Evolutionary conservation across 2,329 filamentous ascomycete genomes (phyloP).

Genomic region (Pseudopithomyces maydicus): DNA sequence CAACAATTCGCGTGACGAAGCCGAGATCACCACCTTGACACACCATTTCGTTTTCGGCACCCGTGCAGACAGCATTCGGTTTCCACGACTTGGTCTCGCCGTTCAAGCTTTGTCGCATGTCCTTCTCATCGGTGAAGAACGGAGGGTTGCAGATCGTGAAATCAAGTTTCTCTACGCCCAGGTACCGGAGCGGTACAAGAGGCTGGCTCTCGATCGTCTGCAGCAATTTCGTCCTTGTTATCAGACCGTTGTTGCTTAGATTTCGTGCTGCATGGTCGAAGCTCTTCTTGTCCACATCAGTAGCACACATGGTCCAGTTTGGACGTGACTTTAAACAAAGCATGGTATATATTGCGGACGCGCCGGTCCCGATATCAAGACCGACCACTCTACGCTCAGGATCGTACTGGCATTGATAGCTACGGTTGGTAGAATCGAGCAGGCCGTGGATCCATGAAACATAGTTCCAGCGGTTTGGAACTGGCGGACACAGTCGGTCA

Average conservation of each 20-base stretch:
- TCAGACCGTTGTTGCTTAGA: slow-evolving; percentile 67
- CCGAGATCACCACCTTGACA: slow-evolving; percentile 75
- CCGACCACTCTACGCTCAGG: slow-evolving; percentile 65
- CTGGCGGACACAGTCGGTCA: slow-evolving; percentile 85
- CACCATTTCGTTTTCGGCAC: slow-evolving; percentile 84
- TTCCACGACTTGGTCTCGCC: slow-evolving; percentile 69
- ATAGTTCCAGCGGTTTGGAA: slow-evolving; percentile 79
- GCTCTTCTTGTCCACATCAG: slow-evolving; percentile 77
- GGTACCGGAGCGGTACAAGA: slow-evolving; percentile 67
- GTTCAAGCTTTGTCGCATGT: slow-evolving; percentile 64
- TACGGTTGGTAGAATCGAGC: slow-evolving; percentile 68
- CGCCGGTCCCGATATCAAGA: slow-evolving; percentile 87
- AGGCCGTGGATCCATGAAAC: slow-evolving; percentile 86
- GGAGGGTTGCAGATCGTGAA: slow-evolving; percentile 96
- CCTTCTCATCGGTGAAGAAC: slow-evolving; percentile 79
- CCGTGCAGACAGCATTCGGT: slow-evolving; percentile 76
- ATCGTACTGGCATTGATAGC: slow-evolving; percentile 52
- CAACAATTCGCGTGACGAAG: slow-evolving; percentile 73
- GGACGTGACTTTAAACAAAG: slow-evolving; percentile 72
- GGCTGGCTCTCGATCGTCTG: slow-evolving; percentile 56
- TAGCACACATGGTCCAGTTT: slow-evolving; percentile 61
- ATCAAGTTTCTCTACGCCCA: slow-evolving; percentile 64
- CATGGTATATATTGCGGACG: slow-evolving; percentile 89
- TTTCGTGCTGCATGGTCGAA: slow-evolving; percentile 71
- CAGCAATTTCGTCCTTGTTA: slow-evolving; percentile 68